Evolutionary conservation across 2,329 filamentous ascomycete genomes (phyloP).

Genomic region (Stagonosporopsis vannaccii): DNA sequence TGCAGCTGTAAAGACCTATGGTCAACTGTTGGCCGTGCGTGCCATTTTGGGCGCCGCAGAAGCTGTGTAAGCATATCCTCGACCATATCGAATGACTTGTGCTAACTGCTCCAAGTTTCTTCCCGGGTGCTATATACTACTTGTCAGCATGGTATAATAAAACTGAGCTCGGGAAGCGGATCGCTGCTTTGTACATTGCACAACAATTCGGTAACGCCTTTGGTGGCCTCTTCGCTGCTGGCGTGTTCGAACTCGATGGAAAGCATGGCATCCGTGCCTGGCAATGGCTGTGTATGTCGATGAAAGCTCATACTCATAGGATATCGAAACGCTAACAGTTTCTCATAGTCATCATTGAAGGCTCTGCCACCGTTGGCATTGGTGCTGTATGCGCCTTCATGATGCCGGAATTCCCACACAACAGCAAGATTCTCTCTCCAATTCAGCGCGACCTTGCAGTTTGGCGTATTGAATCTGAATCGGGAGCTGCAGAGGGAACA

Average conservation of each 20-base stretch:
- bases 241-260: slow-evolving; percentile 39
- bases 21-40: slow-evolving; percentile 28
- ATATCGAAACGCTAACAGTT: background rate
- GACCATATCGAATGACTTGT: background rate
- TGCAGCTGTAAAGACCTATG: slow-evolving; percentile 24
- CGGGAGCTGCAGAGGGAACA: slow-evolving; percentile 25
- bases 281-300: slow-evolving; percentile 28
- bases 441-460: slow-evolving; percentile 27
- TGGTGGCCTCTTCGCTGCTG: slow-evolving; percentile 51
- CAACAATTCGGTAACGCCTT: slow-evolving; percentile 50
- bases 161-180: slow-evolving; percentile 48
- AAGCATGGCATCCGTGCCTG: slow-evolving; percentile 40
- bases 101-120: slow-evolving; percentile 51
- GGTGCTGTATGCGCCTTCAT: slow-evolving; percentile 28
- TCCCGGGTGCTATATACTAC: slow-evolving; percentile 67
- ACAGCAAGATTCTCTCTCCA: slow-evolving; percentile 22
- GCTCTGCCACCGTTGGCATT: slow-evolving; percentile 28
- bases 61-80: slow-evolving; percentile 18
- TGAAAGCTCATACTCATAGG: background rate
- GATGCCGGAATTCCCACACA: slow-evolving; percentile 31
- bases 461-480: slow-evolving; percentile 29
- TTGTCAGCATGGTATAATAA: slow-evolving; percentile 71
- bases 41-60: slow-evolving; percentile 37
- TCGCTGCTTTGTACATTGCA: slow-evolving; percentile 45
- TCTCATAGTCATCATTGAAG: slow-evolving; percentile 20